Base-by-base conservation (phyloP, 2,329 filamentous ascomycete genomes). In the Fusarium sarcochroum region DNA sequence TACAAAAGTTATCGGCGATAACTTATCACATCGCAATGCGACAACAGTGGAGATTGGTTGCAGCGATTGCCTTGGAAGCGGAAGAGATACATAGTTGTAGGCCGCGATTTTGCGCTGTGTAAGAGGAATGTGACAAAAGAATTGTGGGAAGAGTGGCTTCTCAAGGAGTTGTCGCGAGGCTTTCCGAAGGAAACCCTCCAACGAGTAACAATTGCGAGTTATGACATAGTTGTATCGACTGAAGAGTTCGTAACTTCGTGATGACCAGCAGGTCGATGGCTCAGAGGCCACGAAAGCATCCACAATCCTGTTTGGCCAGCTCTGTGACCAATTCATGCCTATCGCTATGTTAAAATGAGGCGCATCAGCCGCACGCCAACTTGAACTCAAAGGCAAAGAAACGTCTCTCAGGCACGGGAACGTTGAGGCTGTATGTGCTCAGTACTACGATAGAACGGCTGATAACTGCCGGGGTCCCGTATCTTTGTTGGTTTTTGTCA, bases 1-100 rank as follows among this genome's bases (percentile, higher is more conserved):
- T 70, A 32, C 35, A 40, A 41, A 30, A 30, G 27, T 13, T 30
- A 30, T 30, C 27, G 13, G 27, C 27, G 68, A 71, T 73, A 71
- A 70, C 58, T 21, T 47, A 63, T 51, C 25, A 37, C 15, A 51
- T 55, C 20, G 38, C 32, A 23, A 52, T 63, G 57, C 25, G 38
- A 44, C 38, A 27, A 27, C 18, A 47, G 53, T 35, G 40, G 48
- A 49, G 38, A 44, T 23, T 17, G 15, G 17, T 48, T 49, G 25
- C 30, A 40, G 30, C 27, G 23, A 44, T n/a, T 34, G 13, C 18
- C 42, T 44, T 40, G 25, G 27, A 25, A 46, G 21, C 11, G 14
- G 11, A 15, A 37, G 21, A 25, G 15, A 32, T 15, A 50, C 27
- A 23, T 23, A 25, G 34, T 44, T 40, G 41, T 34, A 52, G 40